A percentile compares a stretch with the other conserved stretches of the same genome.
Evolutionary conservation across 257 asterid species (phyloP).

Genomic region (Asclepias syriaca): DNA sequence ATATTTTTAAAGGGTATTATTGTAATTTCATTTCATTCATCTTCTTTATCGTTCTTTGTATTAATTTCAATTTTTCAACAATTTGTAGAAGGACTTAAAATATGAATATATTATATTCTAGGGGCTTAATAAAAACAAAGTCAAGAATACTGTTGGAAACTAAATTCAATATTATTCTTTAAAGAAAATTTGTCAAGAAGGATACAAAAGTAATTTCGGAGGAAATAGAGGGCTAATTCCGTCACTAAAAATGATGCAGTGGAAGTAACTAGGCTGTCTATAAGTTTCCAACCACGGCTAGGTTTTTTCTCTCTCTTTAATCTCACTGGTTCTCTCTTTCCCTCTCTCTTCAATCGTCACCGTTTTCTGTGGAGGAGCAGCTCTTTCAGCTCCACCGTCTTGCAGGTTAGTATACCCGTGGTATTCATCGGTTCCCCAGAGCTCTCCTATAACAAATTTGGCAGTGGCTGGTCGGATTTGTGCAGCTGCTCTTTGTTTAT

Average conservation of each 20-base stretch:
- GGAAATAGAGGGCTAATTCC: background rate
- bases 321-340: background rate
- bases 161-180: too few relatives aligned
- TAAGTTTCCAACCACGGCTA: constrained; percentile 1
- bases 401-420: background rate
- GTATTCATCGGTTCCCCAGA: background rate
- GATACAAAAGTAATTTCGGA: background rate
- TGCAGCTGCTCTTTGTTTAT: background rate
- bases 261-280: background rate
- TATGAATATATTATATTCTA: too few relatives aligned
- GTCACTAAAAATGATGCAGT: background rate
- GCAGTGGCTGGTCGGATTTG: background rate
- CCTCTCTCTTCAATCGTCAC: constrained; percentile 1
- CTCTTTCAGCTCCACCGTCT: constrained; percentile 5
- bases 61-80: too few relatives aligned
- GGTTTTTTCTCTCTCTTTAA: constrained; percentile 6
- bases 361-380: constrained; percentile 11
- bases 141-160: too few relatives aligned
- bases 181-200: too few relatives aligned
- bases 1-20: too few relatives aligned
- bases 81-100: too few relatives aligned
- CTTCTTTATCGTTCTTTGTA: too few relatives aligned
- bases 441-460: background rate
- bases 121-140: too few relatives aligned
- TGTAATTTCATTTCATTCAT: too few relatives aligned